Percentiles rank a stretch among this genome's conserved stretches.
These are phyloP conservation scores for Setaria italica DNA, from an alignment of 202 grass and related monocot genomes.

Conservation along the genomic window DNA sequence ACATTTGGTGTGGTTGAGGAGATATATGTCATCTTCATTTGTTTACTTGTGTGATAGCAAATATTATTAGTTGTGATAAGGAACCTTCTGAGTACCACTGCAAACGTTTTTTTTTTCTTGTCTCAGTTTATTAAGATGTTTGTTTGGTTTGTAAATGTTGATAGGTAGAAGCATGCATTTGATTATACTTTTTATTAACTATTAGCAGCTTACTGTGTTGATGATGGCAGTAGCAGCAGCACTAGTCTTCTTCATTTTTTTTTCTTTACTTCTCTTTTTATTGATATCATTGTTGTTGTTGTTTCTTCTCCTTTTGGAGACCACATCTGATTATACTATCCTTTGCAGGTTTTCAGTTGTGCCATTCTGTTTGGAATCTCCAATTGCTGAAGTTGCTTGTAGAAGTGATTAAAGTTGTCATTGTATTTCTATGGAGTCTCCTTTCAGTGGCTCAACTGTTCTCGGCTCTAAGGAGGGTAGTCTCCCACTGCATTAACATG, in stretches of 20 bases:
- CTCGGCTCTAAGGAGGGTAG: conserved; percentile 2
- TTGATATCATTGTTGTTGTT: neutral
- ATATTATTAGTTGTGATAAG: neutral
- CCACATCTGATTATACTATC: neutral
- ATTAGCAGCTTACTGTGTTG: neutral
- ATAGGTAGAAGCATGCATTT: neutral
- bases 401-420: neutral
- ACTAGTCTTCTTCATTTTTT: neutral
- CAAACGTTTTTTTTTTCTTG: neutral
- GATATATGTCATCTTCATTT: neutral
- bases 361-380: neutral
- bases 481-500: neutral
- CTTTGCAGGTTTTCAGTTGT: neutral
- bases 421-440: neutral
- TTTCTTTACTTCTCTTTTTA: neutral
- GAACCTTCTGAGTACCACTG: neutral
- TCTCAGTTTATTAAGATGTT: neutral
- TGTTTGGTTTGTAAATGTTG: neutral
- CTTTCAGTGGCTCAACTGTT: neutral
- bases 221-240: neutral
- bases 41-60: neutral
- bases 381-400: neutral
- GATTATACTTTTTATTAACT: neutral
- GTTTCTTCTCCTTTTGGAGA: neutral
- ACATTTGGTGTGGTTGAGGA: neutral